These are phyloP conservation scores for Tritrichomonas musculus DNA, from an alignment of 208 protist genomes.

Conservation along the genomic window DNA sequence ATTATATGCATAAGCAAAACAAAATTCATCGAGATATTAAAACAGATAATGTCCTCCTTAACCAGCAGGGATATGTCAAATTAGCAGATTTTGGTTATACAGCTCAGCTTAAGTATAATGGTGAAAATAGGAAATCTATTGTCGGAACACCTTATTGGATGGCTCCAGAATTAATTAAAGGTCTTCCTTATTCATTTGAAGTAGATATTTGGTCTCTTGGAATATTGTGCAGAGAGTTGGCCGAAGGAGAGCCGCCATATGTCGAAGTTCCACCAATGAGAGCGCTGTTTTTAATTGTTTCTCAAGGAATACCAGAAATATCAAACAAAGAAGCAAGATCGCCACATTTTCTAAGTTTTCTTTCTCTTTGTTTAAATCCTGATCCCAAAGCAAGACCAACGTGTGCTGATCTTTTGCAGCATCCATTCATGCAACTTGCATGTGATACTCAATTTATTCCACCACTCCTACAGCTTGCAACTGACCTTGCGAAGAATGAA, in stretches of 20 bases:
- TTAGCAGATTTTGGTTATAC: neutral
- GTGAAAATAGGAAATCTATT: neutral
- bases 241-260: neutral
- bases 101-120: neutral
- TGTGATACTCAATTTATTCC: neutral
- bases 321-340: conserved; percentile 40
- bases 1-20: neutral
- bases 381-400: conserved; percentile 40
- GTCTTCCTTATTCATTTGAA: neutral
- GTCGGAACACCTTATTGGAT: conserved; percentile 16
- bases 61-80: neutral
- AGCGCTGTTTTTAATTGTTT: conserved; percentile 50
- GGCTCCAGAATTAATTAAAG: conserved; percentile 39
- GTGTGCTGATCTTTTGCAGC: conserved; percentile 38
- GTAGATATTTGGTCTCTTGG: neutral
- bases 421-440: conserved; percentile 43
- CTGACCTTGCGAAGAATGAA: neutral
- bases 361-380: conserved; percentile 47
- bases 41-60: neutral
- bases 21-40: neutral
- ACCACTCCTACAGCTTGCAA: neutral
- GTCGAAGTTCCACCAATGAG: neutral
- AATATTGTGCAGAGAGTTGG: neutral
- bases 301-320: conserved; percentile 42
- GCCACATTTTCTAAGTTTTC: conserved; percentile 48